Evolutionary conservation across 345 rosid genomes (phyloP).

Genomic region (Hibiscus mutabilis): DNA sequence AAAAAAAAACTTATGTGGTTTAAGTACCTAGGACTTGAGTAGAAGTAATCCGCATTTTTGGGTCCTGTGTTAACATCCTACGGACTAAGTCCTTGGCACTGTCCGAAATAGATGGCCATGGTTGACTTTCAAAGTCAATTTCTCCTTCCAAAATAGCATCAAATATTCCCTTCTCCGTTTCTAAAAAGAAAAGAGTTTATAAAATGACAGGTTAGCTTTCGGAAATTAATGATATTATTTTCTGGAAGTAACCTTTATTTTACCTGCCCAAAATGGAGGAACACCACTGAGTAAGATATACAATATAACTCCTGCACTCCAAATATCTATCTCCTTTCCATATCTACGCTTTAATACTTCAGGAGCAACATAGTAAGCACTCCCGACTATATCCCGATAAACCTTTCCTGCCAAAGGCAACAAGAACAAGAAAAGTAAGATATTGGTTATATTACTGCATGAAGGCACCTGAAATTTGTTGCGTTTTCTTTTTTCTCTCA

Average conservation of each 20-base stretch:
- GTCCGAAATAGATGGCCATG: slow-evolving; percentile 75
- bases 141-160: slow-evolving; percentile 66
- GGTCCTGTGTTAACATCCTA: slow-evolving; percentile 69
- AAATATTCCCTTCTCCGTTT: slow-evolving; percentile 74
- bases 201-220: not conserved
- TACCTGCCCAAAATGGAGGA: slow-evolving; percentile 97
- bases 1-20: not conserved
- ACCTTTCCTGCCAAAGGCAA: slow-evolving; percentile 45
- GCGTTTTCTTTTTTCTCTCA: too few species aligned
- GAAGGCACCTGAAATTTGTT: not conserved
- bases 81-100: slow-evolving; percentile 80
- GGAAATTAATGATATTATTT: not conserved
- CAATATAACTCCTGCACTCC: slow-evolving; percentile 87
- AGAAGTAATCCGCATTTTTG: slow-evolving; percentile 58
- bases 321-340: slow-evolving; percentile 75
- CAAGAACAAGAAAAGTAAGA: not conserved
- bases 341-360: slow-evolving; percentile 81
- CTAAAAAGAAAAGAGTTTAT: slow-evolving; percentile 31
- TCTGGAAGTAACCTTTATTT: not conserved
- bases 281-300: slow-evolving; percentile 89
- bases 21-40: slow-evolving; percentile 62
- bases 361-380: slow-evolving; percentile 94
- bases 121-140: slow-evolving; percentile 61
- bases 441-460: not conserved
- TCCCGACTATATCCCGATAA: slow-evolving; percentile 68